A percentile compares a stretch with the other conserved stretches of the same genome.
Evolutionary conservation across 108 stramenopile species (phyloP).

Genomic region (Cylindrotheca fusiformis): DNA sequence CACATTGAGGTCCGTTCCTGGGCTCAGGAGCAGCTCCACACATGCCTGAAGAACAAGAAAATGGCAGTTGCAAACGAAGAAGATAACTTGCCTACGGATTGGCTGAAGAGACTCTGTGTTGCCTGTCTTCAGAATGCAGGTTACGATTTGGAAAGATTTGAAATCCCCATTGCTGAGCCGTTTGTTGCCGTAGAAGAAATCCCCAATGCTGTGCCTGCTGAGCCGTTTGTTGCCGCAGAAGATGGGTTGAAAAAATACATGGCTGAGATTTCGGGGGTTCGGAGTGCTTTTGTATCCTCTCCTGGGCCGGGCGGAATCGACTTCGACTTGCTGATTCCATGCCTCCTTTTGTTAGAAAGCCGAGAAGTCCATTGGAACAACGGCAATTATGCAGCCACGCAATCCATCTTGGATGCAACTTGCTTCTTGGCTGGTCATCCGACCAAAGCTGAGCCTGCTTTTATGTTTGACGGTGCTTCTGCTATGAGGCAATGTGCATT

Average conservation of each 20-base stretch:
- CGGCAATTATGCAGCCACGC: constrained; percentile 40
- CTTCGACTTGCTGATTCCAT: constrained; percentile 72
- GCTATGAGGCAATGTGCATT: constrained; percentile 67
- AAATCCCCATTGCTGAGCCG: not conserved
- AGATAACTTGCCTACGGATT: constrained; percentile 39
- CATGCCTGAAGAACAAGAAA: constrained; percentile 13
- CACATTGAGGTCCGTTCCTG: constrained; percentile 69
- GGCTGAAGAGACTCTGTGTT: constrained; percentile 47
- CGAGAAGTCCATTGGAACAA: constrained; percentile 41
- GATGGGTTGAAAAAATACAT: constrained; percentile 22
- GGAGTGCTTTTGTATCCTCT: constrained; percentile 27
- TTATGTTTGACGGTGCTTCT: constrained; percentile 49
- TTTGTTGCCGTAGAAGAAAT: constrained; percentile 9
- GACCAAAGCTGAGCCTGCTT: constrained; percentile 36
- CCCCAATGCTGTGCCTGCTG: not conserved
- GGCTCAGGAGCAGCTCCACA: constrained; percentile 45
- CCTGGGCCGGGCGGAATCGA: constrained; percentile 53
- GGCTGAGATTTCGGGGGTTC: constrained; percentile 15
- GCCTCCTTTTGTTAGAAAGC: constrained; percentile 47
- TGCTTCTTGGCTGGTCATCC: constrained; percentile 71
- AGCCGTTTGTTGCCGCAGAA: constrained; percentile 7
- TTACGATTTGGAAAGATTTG: constrained; percentile 43
- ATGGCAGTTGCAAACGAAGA: not conserved
- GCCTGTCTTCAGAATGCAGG: constrained; percentile 67
- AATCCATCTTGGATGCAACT: constrained; percentile 62